A percentile compares a stretch with the other conserved stretches of the same genome.
Conservation (phyloP, 225 moss, liverwort and hornwort genomes). For the Climacium dendroides region DNA sequence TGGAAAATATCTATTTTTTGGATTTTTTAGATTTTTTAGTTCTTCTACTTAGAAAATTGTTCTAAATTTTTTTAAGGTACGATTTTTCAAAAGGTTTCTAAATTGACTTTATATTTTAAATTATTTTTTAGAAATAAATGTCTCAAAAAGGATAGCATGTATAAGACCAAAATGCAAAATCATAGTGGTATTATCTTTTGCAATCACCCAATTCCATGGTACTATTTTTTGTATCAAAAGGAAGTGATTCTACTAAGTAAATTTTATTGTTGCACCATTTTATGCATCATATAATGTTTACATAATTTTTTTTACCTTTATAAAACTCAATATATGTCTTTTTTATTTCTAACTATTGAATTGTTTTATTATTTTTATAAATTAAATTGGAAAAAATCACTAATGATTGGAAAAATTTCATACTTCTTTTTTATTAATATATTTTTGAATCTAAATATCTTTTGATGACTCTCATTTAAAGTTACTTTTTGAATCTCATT, state of each 20-base stretch:
- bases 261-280: neutral
- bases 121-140: neutral
- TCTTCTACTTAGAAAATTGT: fast-evolving
- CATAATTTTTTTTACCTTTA: neutral
- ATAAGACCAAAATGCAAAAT: neutral
- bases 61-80: fast-evolving
- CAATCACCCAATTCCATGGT: neutral
- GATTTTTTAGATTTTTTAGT: neutral
- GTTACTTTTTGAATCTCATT: neutral
- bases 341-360: neutral
- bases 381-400: neutral
- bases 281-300: neutral
- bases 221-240: neutral
- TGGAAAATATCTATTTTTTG: neutral
- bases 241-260: neutral
- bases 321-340: neutral
- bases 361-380: neutral
- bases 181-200: neutral
- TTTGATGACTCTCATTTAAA: neutral
- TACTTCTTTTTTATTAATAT: neutral
- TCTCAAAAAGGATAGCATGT: neutral
- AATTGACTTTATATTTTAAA: neutral
- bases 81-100: fast-evolving
- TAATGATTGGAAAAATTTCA: neutral
- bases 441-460: neutral